These are phyloP conservation scores for Umbelopsis sp. DNA, from an alignment of 371 early-diverging fungal species.

Conservation along the genomic window DNA sequence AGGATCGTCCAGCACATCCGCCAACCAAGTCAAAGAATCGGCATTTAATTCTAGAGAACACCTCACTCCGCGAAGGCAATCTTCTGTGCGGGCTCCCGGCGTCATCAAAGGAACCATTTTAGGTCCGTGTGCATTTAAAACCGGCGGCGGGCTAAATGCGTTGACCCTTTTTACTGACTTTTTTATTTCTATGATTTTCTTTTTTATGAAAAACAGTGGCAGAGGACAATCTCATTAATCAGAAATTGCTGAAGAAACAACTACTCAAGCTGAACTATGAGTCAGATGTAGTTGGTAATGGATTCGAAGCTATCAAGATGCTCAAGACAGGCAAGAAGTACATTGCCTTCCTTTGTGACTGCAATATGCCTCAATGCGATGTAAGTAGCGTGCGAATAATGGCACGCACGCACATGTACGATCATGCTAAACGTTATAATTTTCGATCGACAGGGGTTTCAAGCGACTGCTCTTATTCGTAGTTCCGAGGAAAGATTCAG, in stretches of 20 bases:
- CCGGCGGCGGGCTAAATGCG: not conserved
- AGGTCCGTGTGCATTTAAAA: not conserved
- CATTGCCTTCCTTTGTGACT: conserved; percentile 3
- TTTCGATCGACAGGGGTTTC: not conserved
- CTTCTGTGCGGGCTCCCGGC: too few relatives aligned
- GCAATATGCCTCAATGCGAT: conserved; percentile 13
- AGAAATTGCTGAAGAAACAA: conserved; percentile 15
- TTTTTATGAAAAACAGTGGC: not conserved
- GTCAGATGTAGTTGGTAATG: conserved; percentile 10
- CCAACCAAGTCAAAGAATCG: not conserved
- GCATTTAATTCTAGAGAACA: too few relatives aligned
- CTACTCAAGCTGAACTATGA: conserved; percentile 8
- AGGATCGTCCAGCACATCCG: not conserved
- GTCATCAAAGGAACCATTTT: not conserved
- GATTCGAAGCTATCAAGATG: not conserved
- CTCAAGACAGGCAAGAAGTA: not conserved
- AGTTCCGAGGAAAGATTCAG: not conserved
- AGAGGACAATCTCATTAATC: conserved; percentile 19
- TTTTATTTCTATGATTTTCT: too few relatives aligned
- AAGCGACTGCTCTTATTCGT: not conserved
- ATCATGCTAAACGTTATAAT: too few relatives aligned
- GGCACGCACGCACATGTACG: too few relatives aligned
- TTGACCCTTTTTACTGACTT: too few relatives aligned
- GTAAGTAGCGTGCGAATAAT: not conserved
- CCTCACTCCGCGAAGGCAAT: too few relatives aligned